These are phyloP conservation scores for Suhomyces emberorum DNA, from an alignment of 805 yeast species.

Conservation along the genomic window DNA sequence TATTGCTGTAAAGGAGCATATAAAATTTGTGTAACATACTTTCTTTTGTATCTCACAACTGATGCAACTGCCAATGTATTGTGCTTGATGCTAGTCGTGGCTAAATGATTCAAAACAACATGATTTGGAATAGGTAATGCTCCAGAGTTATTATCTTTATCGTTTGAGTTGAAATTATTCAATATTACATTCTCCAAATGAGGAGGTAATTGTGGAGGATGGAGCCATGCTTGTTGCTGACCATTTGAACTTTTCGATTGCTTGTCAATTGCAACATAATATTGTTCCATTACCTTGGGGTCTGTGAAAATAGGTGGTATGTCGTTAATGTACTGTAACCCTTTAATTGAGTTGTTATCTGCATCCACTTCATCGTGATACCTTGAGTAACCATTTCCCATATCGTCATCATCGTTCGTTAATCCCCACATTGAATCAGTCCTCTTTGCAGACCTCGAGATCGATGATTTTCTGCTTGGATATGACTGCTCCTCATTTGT, in stretches of 20 bases:
- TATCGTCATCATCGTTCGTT: constrained; percentile 69
- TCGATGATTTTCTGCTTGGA: constrained; percentile 27
- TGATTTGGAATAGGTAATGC: constrained; percentile 93
- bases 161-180: constrained; percentile 59
- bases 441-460: constrained; percentile 31
- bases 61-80: constrained; percentile 92
- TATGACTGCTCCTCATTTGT: constrained; percentile 13
- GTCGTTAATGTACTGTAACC: constrained; percentile 52
- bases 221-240: constrained; percentile 64
- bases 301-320: constrained; percentile 84
- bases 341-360: constrained; percentile 21
- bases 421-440: constrained; percentile 62
- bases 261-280: constrained; percentile 71
- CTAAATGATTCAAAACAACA: constrained; percentile 88
- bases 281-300: constrained; percentile 84
- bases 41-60: constrained; percentile 81
- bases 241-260: constrained; percentile 56
- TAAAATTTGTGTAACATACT: constrained; percentile 86
- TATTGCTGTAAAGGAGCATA: constrained; percentile 74
- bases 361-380: constrained; percentile 56
- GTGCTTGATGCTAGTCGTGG: constrained; percentile 93
- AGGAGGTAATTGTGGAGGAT: constrained; percentile 97
- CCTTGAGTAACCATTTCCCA: constrained; percentile 77
- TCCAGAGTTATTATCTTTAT: constrained; percentile 77
- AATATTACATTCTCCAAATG: constrained; percentile 91